phyloP scores from a whole-genome alignment of 441 rosid genomes.

The Raphanus hybrid region DNA sequence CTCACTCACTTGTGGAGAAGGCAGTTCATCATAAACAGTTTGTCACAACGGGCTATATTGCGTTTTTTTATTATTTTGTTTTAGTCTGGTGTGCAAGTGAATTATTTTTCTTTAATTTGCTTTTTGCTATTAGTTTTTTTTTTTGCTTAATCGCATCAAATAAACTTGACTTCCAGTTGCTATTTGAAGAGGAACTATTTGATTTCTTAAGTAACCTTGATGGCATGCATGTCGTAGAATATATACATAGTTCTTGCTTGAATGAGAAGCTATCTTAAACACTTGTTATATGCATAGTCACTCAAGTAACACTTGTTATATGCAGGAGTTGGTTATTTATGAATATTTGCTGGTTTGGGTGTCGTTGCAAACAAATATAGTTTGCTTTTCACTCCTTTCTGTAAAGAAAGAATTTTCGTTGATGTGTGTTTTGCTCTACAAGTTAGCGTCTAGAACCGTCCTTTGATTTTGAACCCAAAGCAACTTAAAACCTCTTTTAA shows the following conservation, averaged over 20 bases:
- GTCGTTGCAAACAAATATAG: neutral
- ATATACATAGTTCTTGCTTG: neutral
- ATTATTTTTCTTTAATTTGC: neutral
- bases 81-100: neutral
- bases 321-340: neutral
- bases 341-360: neutral
- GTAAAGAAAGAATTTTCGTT: neutral
- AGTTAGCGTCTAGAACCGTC: neutral
- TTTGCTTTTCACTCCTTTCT: neutral
- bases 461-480: neutral
- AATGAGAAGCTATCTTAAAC: conserved; percentile 1
- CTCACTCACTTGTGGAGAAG: conserved; percentile 82
- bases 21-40: conserved; percentile 29
- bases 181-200: neutral
- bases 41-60: neutral
- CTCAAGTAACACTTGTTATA: neutral
- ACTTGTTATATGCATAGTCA: neutral
- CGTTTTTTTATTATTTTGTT: neutral
- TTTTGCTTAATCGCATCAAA: neutral
- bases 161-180: neutral
- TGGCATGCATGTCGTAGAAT: neutral
- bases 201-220: neutral
- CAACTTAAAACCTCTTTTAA: neutral
- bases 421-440: neutral
- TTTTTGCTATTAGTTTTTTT: neutral